These are phyloP conservation scores for Mycosphaerella sp. DNA, from an alignment of 2,329 filamentous ascomycete genomes.

Conservation along the genomic window DNA sequence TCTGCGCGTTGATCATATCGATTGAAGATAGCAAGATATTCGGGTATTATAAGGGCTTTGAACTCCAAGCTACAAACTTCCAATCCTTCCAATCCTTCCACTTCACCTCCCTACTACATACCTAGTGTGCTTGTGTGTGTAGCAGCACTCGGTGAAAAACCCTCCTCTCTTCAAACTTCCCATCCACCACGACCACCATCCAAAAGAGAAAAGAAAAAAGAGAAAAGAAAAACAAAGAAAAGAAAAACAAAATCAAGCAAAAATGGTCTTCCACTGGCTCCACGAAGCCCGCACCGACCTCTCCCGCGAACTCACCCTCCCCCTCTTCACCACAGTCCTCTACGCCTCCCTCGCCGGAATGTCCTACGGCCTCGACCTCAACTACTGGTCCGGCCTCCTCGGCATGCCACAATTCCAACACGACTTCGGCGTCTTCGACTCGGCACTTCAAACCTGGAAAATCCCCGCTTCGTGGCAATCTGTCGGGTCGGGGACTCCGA, in stretches of 20 bases:
- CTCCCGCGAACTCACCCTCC: not conserved
- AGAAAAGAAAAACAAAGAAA: too few species aligned
- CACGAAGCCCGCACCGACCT: not conserved
- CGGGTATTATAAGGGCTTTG: not conserved
- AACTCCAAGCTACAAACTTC: not conserved
- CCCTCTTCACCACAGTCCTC: not conserved
- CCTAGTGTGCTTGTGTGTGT: not conserved
- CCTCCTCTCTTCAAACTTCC: too few species aligned
- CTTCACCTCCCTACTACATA: not conserved
- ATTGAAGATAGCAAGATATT: not conserved
- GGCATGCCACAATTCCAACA: constrained; percentile 15
- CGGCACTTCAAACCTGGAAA: not conserved
- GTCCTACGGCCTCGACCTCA: constrained; percentile 14
- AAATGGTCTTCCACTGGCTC: not conserved
- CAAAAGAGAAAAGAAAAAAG: too few species aligned
- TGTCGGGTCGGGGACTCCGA: not conserved
- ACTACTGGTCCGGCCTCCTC: constrained; percentile 13
- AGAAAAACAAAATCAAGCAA: not conserved
- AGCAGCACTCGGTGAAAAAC: not conserved
- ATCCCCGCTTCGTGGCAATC: not conserved
- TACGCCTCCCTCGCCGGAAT: constrained; percentile 16
- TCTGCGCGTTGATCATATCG: not conserved
- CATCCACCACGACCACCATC: too few species aligned
- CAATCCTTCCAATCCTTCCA: too few species aligned
- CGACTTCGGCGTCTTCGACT: constrained; percentile 6